Evolutionary conservation across 805 yeast species (phyloP), one percentile per base, ranked within the genome.

Genomic region (Wickerhamiella qilinensis): DNA sequence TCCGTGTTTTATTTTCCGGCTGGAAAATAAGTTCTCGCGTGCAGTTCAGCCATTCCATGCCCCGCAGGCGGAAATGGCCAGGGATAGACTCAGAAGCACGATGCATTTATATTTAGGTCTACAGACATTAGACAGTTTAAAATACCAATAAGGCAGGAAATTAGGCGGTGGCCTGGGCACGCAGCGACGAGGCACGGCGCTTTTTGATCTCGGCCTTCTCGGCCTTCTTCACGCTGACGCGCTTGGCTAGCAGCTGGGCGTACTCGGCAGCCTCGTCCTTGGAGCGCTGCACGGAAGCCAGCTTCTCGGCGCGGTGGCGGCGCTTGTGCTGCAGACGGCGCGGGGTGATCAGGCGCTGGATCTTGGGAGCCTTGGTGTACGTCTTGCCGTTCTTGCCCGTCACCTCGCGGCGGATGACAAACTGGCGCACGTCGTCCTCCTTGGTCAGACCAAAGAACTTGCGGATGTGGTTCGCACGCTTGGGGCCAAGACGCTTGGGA

Each of bases 221-320:
- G 65, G 93, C 88, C 77, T 88, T 88, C 74, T 86, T 84, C 73
- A 88, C 96, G 69, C 84, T 81, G 68, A 88, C 80, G 71, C 97
- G 88, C 75, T 84, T 73, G 65, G 99, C 97, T 67, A 91, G 76
- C 65, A 91, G 75, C 73, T 86, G 94, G 64, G 96, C 93, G 79
- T 91, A 91, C 72, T 91, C 98, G 64, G 97, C 94, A 69, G 99
- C 98, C 72, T 94, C 95, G 69, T 91, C 97, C 84, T 94, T 85
- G 73, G 85, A 94, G 63, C 83, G 85, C 76, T 84, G 94, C 67
- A 97, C 96, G 69, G 83, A 82, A 74, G 77, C 82, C 67, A 82
- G 72, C 80, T 91, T 91, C 71, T 77, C 71, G 59, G 95, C 77
- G 67, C 74, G 81, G 67, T 82, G 78, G 65, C 83, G 86, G 73